Base-by-base conservation (phyloP, 2,329 filamentous ascomycete species). In the Cercospora sojina region DNA sequence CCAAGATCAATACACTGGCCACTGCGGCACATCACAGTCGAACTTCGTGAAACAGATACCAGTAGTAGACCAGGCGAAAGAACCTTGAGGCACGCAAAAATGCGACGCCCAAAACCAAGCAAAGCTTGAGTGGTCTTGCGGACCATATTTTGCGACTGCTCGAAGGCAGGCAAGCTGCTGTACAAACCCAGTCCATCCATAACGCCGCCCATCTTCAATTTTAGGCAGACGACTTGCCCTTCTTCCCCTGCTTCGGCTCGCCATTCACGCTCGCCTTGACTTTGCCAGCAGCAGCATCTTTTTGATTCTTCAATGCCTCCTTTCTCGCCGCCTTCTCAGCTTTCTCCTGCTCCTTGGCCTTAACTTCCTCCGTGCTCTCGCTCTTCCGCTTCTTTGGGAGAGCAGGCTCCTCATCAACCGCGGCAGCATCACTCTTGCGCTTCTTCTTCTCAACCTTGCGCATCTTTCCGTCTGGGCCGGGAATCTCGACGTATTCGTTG, bases 401-500 rank as follows among this genome's bases (percentile, higher is more conserved):
- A 32, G 66, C 66, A 32, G 65, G 58, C 62, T 68, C 63, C 18
- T 66, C 64, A 61, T 74, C 72, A 25, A 64, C 68, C 10, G 59
- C 56, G 5, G 66, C 62, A 10, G 43, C 71, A n/a, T 56, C 65
- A 20, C 70, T 70, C 27, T 68, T 68, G 41, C 62, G 68, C 63
- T 73, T 72, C 67, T 73, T 72, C 67, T 72, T 73, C 58, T 74
- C 69, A 5, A 77, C 35, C 35, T 62, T 62, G 58, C 76, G 70
- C 74, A 77, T 77, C 67, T 76, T 75, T 12, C 75, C 75, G 56
- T 77, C 74, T 20, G 74, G 71, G 9, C 75, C 74, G 6, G 74
- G 74, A 23, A 76, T 69, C 60, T 77, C 74, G 27, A 75, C 73
- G 20, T 71, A 70, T 38, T 70, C 67, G 38, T 65, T 68, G 38